phyloP scores from a whole-genome alignment of 306 rosid species.

The Echinosophora koreensis region DNA sequence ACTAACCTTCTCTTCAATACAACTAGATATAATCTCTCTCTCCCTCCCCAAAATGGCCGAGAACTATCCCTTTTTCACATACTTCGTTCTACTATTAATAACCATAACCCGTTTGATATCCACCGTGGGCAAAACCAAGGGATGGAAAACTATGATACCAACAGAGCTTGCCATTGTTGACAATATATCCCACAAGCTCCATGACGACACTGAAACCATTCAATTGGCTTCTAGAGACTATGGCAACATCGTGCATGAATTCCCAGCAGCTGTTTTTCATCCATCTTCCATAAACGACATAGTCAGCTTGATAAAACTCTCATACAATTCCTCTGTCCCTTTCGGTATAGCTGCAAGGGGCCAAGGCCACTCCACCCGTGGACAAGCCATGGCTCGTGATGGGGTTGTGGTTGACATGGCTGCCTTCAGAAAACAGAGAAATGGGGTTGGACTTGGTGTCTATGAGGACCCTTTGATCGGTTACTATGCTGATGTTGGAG shows the following conservation, averaged over 20 bases:
- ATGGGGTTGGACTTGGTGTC: slow-evolving; percentile 42
- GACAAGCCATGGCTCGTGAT: slow-evolving; percentile 74
- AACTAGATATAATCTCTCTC: not conserved
- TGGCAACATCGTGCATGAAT: slow-evolving; percentile 60
- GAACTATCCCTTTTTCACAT: slow-evolving; percentile 38
- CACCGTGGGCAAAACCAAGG: slow-evolving; percentile 53
- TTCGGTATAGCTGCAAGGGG: slow-evolving; percentile 68
- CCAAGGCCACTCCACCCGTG: slow-evolving; percentile 71
- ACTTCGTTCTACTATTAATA: slow-evolving; percentile 45
- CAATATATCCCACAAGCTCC: slow-evolving; percentile 48
- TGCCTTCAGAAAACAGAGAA: slow-evolving; percentile 41
- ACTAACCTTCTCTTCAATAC: not conserved
- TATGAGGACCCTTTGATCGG: slow-evolving; percentile 47
- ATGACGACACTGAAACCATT: slow-evolving; percentile 58
- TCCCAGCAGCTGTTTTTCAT: slow-evolving; percentile 64
- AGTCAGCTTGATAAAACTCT: slow-evolving; percentile 46
- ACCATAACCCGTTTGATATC: slow-evolving; percentile 52
- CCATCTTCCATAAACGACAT: slow-evolving; percentile 72
- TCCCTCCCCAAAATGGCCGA: slow-evolving; percentile 53
- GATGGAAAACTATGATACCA: slow-evolving; percentile 42
- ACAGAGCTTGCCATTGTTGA: slow-evolving; percentile 25
- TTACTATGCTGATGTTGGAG: slow-evolving; percentile 74
- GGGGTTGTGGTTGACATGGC: slow-evolving; percentile 79
- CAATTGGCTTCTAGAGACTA: slow-evolving; percentile 65
- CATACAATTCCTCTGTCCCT: slow-evolving; percentile 56